phyloP scores from a whole-genome alignment of 305 asterid genomes.

The Solanum hybrid region DNA sequence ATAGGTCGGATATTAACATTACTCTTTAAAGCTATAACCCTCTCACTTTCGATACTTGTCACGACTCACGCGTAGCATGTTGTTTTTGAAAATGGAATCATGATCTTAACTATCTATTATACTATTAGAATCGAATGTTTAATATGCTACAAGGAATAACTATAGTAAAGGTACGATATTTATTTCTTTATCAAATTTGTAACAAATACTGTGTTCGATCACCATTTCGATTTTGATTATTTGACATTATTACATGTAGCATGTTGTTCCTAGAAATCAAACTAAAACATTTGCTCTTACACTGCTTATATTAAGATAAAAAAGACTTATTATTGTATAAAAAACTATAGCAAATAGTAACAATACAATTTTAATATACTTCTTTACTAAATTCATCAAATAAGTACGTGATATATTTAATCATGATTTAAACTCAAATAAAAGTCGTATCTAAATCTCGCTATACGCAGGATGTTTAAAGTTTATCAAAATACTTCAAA shows the following conservation, averaged over 20 bases:
- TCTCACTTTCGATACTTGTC: not conserved
- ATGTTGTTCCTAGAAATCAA: not conserved
- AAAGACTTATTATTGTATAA: not conserved
- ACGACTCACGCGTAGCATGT: not conserved
- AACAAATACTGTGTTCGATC: not conserved
- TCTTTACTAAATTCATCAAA: not conserved
- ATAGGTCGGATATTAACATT: not conserved
- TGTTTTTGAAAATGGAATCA: not conserved
- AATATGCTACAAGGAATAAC: not conserved
- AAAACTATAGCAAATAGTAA: not conserved
- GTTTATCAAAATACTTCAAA: not conserved
- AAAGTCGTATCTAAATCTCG: accelerated
- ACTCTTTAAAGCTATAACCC: not conserved
- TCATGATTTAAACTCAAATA: not conserved
- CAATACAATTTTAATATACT: not conserved
- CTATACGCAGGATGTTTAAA: not conserved
- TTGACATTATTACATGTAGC: not conserved
- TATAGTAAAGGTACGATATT: not conserved
- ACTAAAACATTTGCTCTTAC: not conserved
- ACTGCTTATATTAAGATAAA: not conserved
- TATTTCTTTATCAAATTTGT: not conserved
- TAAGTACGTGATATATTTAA: not conserved
- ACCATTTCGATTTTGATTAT: not conserved
- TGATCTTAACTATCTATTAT: not conserved
- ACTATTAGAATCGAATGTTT: not conserved